phyloP scores from a whole-genome alignment of 768 basidiomycete species.

The Pleurotus pulmonarius region DNA sequence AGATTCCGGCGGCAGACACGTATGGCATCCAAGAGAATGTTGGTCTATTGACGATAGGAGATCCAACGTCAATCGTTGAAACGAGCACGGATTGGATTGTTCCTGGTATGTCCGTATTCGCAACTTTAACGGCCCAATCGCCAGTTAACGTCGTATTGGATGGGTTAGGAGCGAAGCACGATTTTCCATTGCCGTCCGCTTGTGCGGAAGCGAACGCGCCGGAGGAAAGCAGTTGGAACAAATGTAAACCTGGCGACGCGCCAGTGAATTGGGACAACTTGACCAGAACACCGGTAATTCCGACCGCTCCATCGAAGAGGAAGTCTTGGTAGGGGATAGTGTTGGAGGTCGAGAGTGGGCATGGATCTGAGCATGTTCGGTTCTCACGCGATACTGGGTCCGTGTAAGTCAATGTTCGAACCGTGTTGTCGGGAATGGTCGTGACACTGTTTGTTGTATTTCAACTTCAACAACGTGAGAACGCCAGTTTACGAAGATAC shows the following conservation, averaged over 20 bases:
- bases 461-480: constrained; percentile 5
- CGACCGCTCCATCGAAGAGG: constrained; percentile 58
- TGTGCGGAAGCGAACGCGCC: constrained; percentile 87
- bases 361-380: constrained; percentile 69
- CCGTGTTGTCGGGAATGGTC: constrained; percentile 85
- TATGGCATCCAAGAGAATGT: constrained; percentile 89
- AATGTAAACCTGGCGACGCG: constrained; percentile 74
- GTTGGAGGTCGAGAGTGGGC: constrained; percentile 77
- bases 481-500: constrained; percentile 16
- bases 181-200: constrained; percentile 50
- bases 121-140: constrained; percentile 60
- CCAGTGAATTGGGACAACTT: constrained; percentile 77
- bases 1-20: constrained; percentile 84
- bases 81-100: constrained; percentile 76
- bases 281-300: constrained; percentile 89
- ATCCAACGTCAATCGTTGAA: constrained; percentile 62
- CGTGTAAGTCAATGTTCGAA: constrained; percentile 71
- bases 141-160: constrained; percentile 71
- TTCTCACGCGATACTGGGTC: constrained; percentile 76
- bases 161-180: constrained; percentile 75
- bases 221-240: constrained; percentile 88
- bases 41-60: constrained; percentile 58
- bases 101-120: constrained; percentile 72
- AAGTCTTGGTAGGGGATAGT: constrained; percentile 91
- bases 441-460: constrained; percentile 51